phyloP scores from a whole-genome alignment of 225 moss, liverwort and hornwort genomes.

The Climacium dendroides region DNA sequence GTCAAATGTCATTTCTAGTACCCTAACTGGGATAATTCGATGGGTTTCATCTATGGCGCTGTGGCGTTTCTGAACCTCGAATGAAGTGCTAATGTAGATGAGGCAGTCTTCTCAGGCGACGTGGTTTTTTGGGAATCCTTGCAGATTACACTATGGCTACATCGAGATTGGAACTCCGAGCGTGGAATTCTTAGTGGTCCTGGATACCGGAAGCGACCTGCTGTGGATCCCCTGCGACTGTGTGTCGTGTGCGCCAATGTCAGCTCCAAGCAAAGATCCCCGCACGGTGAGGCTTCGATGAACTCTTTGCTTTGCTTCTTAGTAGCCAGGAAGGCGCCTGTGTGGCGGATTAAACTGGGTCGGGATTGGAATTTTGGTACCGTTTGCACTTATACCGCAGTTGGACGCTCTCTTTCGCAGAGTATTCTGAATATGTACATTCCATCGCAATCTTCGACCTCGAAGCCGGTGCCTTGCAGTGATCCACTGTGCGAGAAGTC shows the following conservation, averaged over 20 bases:
- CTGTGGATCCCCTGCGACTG: slow-evolving; percentile 94
- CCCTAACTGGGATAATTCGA: not conserved
- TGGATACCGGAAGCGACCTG: slow-evolving; percentile 87
- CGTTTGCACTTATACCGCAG: not conserved
- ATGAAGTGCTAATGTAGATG: not conserved
- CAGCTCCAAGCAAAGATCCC: slow-evolving; percentile 37
- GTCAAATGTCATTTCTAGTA: not conserved
- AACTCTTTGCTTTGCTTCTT: not conserved
- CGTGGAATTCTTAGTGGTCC: slow-evolving; percentile 50
- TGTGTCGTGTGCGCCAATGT: slow-evolving; percentile 55
- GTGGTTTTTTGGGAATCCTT: not conserved
- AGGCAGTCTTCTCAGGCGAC: not conserved
- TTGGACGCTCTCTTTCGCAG: not conserved
- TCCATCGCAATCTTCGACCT: slow-evolving; percentile 24
- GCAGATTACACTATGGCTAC: slow-evolving; percentile 65
- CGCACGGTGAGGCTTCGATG: slow-evolving; percentile 30
- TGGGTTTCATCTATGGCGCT: not conserved
- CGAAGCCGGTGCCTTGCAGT: slow-evolving; percentile 21
- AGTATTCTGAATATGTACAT: slow-evolving; percentile 15
- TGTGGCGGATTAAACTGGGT: not conserved
- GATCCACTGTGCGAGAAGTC: slow-evolving; percentile 12
- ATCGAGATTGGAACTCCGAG: slow-evolving; percentile 71
- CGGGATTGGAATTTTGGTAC: not conserved
- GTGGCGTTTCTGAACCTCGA: not conserved
- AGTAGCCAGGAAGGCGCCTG: not conserved